These are phyloP conservation scores for Aspergillus spinulosporus DNA, from an alignment of 2,329 filamentous ascomycete genomes.

Conservation along the genomic window DNA sequence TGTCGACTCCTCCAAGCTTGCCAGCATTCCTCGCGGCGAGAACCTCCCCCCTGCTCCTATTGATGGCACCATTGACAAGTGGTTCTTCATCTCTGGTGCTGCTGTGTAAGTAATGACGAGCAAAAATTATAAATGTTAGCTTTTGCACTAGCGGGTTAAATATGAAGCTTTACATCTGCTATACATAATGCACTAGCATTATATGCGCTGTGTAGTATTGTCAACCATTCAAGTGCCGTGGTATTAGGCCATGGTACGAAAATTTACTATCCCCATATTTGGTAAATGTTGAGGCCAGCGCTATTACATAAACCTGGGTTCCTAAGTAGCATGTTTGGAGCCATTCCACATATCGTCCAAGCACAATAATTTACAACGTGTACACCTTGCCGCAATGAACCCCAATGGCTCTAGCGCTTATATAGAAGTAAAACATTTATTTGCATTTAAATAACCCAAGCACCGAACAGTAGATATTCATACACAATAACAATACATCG, in stretches of 20 bases:
- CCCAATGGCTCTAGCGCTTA: not conserved
- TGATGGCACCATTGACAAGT: slow-evolving; percentile 97
- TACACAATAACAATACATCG: slow-evolving; percentile 9
- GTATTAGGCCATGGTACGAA: not conserved
- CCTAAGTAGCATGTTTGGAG: no score
- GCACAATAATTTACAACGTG: not conserved
- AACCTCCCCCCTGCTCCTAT: slow-evolving; percentile 83
- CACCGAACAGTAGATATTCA: not conserved
- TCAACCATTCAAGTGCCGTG: not conserved
- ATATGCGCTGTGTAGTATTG: not conserved
- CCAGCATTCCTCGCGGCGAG: slow-evolving; percentile 75
- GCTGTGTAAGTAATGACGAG: slow-evolving; percentile 61
- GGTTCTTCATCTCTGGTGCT: slow-evolving; percentile 99
- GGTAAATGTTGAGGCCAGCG: no score
- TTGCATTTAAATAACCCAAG: not conserved
- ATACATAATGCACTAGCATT: slow-evolving; percentile 4
- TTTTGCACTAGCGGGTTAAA: slow-evolving; percentile 16
- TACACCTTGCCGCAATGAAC: not conserved
- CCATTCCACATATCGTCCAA: not conserved
- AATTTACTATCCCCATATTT: not conserved
- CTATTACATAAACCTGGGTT: no score
- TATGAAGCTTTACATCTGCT: slow-evolving; percentile 3
- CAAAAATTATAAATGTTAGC: slow-evolving; percentile 32
- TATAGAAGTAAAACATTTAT: not conserved
- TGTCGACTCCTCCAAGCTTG: slow-evolving; percentile 67